Base-by-base conservation (phyloP, 1,284 basidiomycete genomes). In the Cryptococcus sp. region DNA sequence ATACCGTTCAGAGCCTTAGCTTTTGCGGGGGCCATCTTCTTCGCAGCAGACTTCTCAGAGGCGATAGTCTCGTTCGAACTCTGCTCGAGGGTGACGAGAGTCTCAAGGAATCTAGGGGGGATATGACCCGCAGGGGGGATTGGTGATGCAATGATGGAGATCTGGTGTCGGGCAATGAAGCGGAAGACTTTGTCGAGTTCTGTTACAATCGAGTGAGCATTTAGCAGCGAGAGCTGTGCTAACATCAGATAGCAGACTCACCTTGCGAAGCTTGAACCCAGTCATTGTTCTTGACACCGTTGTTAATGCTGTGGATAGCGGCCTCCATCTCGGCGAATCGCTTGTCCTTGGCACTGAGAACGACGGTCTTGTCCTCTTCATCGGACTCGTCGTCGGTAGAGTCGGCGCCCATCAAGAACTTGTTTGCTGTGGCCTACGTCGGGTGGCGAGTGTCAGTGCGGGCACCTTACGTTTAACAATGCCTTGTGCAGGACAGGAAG, bases 11-110 rank as follows among this genome's bases (percentile, higher is more conserved):
- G 84, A 1, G 93, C 93, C 75, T 92, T 93, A 50, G 93, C 90
- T 74, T 95, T 95, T 64, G 86, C 89, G 1, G 93, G 91, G 70
- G 95, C 95, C 89, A 96, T 93, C 83, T 98, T 99, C 82, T 97
- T 97, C 80, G 88, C 88, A 3, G 90, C 79, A 64, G 65, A 87
- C 85, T 95, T 95, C 78, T 93, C 93, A 74, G 89, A 89, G 23
- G 88, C 84, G 47, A 91, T 80, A 3, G 92, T 87, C 41, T 80
- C 81, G 67, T 85, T 89, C 69, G 97, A 82, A 46, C 88, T 87
- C 46, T 82, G 79, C 69, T 99, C 94, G 50, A 99, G 86, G 65
- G 82, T 85, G 57, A 84, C 78, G 50, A 99, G 82, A 31, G 87
- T 86, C 70, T 86, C 86, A 71, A 97, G 83, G 82, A 89, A 99